Conservation (phyloP, 345 rosid genomes). For the thale cress (Arabidopsis thaliana) region DNA sequence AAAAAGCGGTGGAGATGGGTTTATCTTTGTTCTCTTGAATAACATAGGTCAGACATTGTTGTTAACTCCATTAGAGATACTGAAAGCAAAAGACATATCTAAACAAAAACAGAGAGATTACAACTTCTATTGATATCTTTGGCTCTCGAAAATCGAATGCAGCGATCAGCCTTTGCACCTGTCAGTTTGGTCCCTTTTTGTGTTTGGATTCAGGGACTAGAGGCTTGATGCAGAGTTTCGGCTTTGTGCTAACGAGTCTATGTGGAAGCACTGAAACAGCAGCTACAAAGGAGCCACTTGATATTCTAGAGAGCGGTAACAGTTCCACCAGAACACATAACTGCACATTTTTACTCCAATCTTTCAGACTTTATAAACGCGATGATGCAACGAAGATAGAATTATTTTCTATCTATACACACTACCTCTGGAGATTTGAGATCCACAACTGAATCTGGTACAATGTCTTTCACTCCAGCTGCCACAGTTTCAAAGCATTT, state of each 20-base stretch:
- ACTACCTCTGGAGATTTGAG: constrained; percentile 87
- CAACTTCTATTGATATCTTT: constrained; percentile 9
- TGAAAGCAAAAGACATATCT: constrained; percentile 21
- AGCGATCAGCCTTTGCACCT: neutral
- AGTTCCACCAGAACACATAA: constrained; percentile 79
- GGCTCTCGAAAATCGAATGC: constrained; percentile 20
- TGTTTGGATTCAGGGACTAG: constrained; percentile 55
- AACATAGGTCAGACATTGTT: neutral
- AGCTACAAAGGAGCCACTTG: constrained; percentile 61
- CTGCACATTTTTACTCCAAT: constrained; percentile 49
- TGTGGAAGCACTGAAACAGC: constrained; percentile 83
- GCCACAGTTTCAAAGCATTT: constrained; percentile 85
- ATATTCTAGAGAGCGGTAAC: constrained; percentile 79
- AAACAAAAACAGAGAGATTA: constrained; percentile 24
- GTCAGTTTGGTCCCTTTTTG: constrained; percentile 46
- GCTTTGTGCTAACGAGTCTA: constrained; percentile 76
- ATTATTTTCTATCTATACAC: neutral
- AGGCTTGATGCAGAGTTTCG: constrained; percentile 78
- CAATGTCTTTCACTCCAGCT: constrained; percentile 75
- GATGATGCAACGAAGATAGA: neutral
- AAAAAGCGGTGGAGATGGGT: neutral
- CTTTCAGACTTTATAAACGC: constrained; percentile 17
- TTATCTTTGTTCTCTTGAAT: neutral
- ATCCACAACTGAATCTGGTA: constrained; percentile 82
- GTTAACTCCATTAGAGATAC: constrained; percentile 12